Evolutionary conservation across 2,329 filamentous ascomycete genomes (phyloP), one percentile per base, ranked within the genome.

Genomic region (Penicillium sp.): DNA sequence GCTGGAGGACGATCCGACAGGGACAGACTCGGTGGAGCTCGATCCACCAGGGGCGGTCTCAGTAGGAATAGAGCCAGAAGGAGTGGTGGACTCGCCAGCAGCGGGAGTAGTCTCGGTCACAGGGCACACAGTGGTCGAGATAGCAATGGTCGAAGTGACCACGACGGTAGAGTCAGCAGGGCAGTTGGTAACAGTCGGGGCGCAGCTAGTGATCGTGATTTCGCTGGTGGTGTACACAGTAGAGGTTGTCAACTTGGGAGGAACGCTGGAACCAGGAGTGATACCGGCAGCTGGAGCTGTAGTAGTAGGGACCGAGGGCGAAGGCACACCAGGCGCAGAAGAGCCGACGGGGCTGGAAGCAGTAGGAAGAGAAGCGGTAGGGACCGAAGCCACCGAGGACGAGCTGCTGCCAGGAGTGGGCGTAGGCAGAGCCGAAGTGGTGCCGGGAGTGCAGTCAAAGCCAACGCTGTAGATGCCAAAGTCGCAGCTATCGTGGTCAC

Each of bases 71-170:
- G 59, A 52, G 2, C 30, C 57, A 59, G 28, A 43, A 22, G 57
- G 40, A 14, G 55, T 61, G 11, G 55, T 61, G 2, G 42, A 37
- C 35, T 60, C 54, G 1, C 58, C 52, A 43, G n/a, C n/a, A 45
- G 43, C 48, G 6, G 60, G 25, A 8, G 60, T 38, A 22, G 66
- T 75, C 63, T 79, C 67, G 8, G 75, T 77, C 35, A 78, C 74
- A 38, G 79, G 85, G 82, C 85, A 87, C 72, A 87, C 72, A 38
- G 86, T 88, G 67, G 87, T 88, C 55, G 82, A 84, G 51, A 87
- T 69, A 51, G 85, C 76, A 62, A 89, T 72, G 11, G 83, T 86
- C 58, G 84, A 80, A 1, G 84, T 85, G 55, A 83, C 76, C 40
- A 85, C 72, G 1, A 77, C 80, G 52, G 81, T 79, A 14, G 80